Conservation (phyloP, 768 basidiomycete species). For the Ephemerocybe angulata region DNA sequence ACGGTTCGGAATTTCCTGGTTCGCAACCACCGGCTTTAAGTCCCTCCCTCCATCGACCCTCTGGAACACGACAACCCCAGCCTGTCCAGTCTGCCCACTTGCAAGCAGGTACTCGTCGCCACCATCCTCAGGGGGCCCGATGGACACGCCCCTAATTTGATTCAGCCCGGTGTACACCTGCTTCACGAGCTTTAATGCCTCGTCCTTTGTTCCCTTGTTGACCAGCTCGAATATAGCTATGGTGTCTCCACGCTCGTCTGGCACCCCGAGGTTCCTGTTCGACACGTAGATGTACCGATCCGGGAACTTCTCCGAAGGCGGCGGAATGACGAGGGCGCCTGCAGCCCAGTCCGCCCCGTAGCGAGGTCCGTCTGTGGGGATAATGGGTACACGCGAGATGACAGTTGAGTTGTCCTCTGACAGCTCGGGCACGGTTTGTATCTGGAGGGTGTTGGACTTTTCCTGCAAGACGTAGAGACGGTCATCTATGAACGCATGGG, state of each 20-base stretch:
- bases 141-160: slow-evolving; percentile 64
- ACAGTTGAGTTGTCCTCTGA: slow-evolving; percentile 49
- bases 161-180: slow-evolving; percentile 24
- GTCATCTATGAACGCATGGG: slow-evolving; percentile 31
- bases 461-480: slow-evolving; percentile 55
- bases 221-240: slow-evolving; percentile 48
- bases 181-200: slow-evolving; percentile 27
- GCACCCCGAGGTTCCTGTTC: slow-evolving; percentile 53
- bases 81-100: slow-evolving; percentile 47
- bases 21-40: slow-evolving; percentile 50
- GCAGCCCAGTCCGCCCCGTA: slow-evolving; percentile 41
- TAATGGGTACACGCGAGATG: slow-evolving; percentile 47
- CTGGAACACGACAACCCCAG: slow-evolving; percentile 55
- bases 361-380: slow-evolving; percentile 34
- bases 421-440: slow-evolving; percentile 53
- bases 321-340: slow-evolving; percentile 61
- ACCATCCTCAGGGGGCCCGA: slow-evolving; percentile 43
- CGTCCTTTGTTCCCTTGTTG: slow-evolving; percentile 16
- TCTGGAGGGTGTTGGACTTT: slow-evolving; percentile 51
- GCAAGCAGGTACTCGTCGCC: slow-evolving; percentile 51
- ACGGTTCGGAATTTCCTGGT: slow-evolving; percentile 50
- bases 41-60: slow-evolving; percentile 52
- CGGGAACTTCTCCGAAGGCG: slow-evolving; percentile 42
- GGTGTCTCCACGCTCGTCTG: slow-evolving; percentile 41
- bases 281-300: slow-evolving; percentile 60